These are phyloP conservation scores for Heteromeles arbutifolia DNA, from an alignment of 306 rosid genomes.

Conservation along the genomic window DNA sequence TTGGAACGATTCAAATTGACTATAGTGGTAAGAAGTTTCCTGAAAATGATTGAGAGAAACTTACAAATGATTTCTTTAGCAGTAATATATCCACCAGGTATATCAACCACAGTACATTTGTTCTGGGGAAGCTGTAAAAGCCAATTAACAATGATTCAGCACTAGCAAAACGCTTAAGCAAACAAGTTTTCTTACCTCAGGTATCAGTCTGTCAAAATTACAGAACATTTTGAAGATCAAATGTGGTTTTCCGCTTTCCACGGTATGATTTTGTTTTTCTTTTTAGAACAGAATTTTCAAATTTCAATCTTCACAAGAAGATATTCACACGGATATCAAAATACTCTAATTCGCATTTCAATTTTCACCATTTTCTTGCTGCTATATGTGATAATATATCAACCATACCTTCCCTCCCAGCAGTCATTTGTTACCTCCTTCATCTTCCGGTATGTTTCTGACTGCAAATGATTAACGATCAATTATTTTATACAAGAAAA, in stretches of 20 bases:
- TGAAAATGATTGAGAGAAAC: slow-evolving; percentile 21
- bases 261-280: neutral
- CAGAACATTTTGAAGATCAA: neutral
- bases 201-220: neutral
- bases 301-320: neutral
- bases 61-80: slow-evolving; percentile 84
- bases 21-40: neutral
- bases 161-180: neutral
- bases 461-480: slow-evolving; percentile 37
- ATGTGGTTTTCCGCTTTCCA: neutral
- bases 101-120: slow-evolving; percentile 82
- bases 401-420: slow-evolving; percentile 84
- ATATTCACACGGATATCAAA: neutral
- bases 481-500: neutral
- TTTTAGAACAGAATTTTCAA: neutral
- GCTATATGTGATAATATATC: neutral
- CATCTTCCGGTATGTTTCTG: slow-evolving; percentile 93
- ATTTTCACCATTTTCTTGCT: neutral
- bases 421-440: slow-evolving; percentile 75
- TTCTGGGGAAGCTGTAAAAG: slow-evolving; percentile 63
- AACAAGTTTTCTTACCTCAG: neutral
- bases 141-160: slow-evolving; percentile 13
- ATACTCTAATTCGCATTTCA: neutral
- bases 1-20: neutral
- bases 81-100: slow-evolving; percentile 80